Percentiles rank a stretch among this genome's conserved stretches.
These are phyloP conservation scores for Heterobasidion irregulare DNA, from an alignment of 1,284 basidiomycete genomes.

Conservation along the genomic window DNA sequence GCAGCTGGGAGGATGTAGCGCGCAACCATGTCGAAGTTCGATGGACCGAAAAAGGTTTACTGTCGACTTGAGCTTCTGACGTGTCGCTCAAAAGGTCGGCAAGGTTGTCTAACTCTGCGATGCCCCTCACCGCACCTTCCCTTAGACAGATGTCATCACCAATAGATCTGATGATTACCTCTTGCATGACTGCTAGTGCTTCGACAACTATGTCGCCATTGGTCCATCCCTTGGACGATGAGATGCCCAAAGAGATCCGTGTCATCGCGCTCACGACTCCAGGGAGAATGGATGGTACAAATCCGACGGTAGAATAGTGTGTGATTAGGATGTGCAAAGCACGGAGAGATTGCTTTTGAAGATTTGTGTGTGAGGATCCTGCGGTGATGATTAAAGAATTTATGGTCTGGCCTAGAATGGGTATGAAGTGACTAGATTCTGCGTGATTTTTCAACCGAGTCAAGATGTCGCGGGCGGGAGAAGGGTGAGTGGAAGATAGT, in stretches of 20 bases:
- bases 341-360: constrained; percentile 63
- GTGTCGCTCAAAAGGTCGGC: constrained; percentile 22
- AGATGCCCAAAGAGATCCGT: constrained; percentile 51
- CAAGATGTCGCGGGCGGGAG: constrained; percentile 24
- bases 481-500: constrained; percentile 15
- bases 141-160: constrained; percentile 58
- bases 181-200: constrained; percentile 49
- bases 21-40: constrained; percentile 53
- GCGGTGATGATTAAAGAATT: constrained; percentile 57
- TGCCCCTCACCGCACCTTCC: constrained; percentile 46
- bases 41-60: constrained; percentile 30
- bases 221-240: constrained; percentile 47
- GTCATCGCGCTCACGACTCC: constrained; percentile 73
- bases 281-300: constrained; percentile 71
- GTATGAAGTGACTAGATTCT: constrained; percentile 46
- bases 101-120: constrained; percentile 58
- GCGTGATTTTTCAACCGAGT: constrained; percentile 38
- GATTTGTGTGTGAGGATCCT: constrained; percentile 42
- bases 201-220: constrained; percentile 56
- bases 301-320: constrained; percentile 53
- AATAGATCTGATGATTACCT: constrained; percentile 46
- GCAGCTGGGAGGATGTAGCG: constrained; percentile 59
- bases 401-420: constrained; percentile 79
- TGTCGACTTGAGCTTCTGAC: background rate
- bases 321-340: constrained; percentile 47